These are phyloP conservation scores for Fremontodendron californicum DNA, from an alignment of 345 rosid species.

Conservation along the genomic window DNA sequence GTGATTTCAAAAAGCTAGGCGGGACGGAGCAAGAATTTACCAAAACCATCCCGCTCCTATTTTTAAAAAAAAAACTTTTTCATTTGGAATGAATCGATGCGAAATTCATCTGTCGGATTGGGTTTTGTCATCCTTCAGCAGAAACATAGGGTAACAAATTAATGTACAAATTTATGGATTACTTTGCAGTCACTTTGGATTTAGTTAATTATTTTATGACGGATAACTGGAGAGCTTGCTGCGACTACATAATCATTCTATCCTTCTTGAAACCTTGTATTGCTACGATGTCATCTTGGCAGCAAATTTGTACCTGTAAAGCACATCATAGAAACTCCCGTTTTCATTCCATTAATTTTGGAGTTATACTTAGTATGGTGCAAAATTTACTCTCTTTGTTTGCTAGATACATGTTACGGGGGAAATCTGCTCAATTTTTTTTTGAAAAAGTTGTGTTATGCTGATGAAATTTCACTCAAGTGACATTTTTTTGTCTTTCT, in stretches of 20 bases:
- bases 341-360: background rate
- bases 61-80: background rate
- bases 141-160: background rate
- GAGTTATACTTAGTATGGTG: background rate
- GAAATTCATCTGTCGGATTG: too few species aligned
- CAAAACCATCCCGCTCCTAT: too few species aligned
- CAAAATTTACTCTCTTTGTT: background rate
- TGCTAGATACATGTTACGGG: background rate
- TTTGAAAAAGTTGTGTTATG: background rate
- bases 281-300: conserved; percentile 13
- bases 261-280: background rate
- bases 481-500: background rate
- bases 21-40: too few species aligned
- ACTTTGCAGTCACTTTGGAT: background rate
- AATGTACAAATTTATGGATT: background rate
- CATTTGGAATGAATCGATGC: too few species aligned
- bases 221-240: conserved; percentile 9
- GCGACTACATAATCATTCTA: background rate
- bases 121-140: too few species aligned
- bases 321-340: background rate
- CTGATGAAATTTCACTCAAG: background rate
- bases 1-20: too few species aligned
- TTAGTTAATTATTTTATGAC: background rate
- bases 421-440: background rate
- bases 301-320: conserved; percentile 18